Evolutionary conservation across 2,329 filamentous ascomycete species (phyloP).

Genomic region (Sporothrix pallida): DNA sequence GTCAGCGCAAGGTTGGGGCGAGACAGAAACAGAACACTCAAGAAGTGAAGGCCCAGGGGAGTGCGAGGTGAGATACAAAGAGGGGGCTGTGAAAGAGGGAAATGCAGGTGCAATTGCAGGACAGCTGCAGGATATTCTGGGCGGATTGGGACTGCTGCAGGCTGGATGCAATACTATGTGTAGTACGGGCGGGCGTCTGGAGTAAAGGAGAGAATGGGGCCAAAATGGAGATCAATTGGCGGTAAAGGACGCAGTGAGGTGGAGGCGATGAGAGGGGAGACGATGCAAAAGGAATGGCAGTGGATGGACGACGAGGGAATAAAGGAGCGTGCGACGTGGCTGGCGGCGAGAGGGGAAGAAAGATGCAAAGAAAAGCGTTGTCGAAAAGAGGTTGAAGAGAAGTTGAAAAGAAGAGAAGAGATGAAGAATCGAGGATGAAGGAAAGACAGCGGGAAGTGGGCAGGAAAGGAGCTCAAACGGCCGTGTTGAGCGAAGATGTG

Average conservation of each 20-base stretch:
- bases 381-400: background rate
- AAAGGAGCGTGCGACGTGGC: slow-evolving; percentile 28
- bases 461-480: background rate
- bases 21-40: background rate
- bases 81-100: background rate
- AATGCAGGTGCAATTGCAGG: background rate
- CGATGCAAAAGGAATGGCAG: slow-evolving; percentile 14
- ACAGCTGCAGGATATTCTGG: slow-evolving; percentile 2
- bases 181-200: slow-evolving; percentile 15
- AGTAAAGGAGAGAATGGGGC: slow-evolving; percentile 21
- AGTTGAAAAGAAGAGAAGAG: background rate
- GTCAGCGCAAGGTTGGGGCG: background rate
- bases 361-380: background rate
- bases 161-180: background rate
- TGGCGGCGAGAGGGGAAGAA: slow-evolving; percentile 5
- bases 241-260: slow-evolving; percentile 29
- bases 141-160: slow-evolving; percentile 8
- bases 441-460: background rate
- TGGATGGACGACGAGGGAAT: slow-evolving; percentile 22
- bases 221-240: slow-evolving; percentile 23
- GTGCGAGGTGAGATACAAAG: background rate
- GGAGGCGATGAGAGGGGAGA: slow-evolving; percentile 6
- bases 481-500: background rate
- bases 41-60: slow-evolving; percentile 15
- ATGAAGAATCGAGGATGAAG: background rate